Percentiles rank a stretch among this genome's conserved stretches.
These are phyloP conservation scores for Arbutus unedo DNA, from an alignment of 148 eudicot genomes.

Conservation along the genomic window DNA sequence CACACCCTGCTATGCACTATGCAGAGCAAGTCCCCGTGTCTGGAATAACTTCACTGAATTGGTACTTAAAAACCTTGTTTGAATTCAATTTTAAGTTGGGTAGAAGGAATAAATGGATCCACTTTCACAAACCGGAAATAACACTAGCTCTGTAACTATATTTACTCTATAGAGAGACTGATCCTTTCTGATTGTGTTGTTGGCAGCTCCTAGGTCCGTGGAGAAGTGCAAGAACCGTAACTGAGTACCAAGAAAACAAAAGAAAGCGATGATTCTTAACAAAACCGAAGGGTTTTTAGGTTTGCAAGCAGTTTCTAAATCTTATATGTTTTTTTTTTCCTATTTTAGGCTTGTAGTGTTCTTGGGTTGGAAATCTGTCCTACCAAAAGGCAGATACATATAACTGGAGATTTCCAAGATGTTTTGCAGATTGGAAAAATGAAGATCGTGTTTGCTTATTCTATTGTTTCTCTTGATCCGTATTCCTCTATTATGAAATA, in stretches of 20 bases:
- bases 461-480: background rate
- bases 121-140: too few relatives aligned
- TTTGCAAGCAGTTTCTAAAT: background rate
- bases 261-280: background rate
- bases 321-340: background rate
- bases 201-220: slow-evolving; percentile 50
- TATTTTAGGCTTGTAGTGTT: slow-evolving; percentile 11
- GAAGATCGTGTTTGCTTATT: slow-evolving; percentile 4
- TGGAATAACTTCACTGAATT: too few relatives aligned
- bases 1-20: too few relatives aligned
- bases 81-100: too few relatives aligned
- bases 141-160: too few relatives aligned
- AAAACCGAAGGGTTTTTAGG: slow-evolving; percentile 1
- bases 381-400: background rate
- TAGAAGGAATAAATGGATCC: too few relatives aligned
- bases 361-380: slow-evolving; percentile 6
- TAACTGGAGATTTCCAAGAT: slow-evolving; percentile 17
- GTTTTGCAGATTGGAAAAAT: background rate
- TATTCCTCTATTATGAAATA: background rate
- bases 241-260: slow-evolving; percentile 12
- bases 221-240: slow-evolving; percentile 38
- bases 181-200: background rate
- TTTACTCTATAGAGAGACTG: too few relatives aligned
- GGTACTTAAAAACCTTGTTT: too few relatives aligned
- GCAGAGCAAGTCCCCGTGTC: too few relatives aligned